These are phyloP conservation scores for Cladosporium sp. DNA, from an alignment of 2,329 filamentous ascomycete genomes.

Conservation along the genomic window DNA sequence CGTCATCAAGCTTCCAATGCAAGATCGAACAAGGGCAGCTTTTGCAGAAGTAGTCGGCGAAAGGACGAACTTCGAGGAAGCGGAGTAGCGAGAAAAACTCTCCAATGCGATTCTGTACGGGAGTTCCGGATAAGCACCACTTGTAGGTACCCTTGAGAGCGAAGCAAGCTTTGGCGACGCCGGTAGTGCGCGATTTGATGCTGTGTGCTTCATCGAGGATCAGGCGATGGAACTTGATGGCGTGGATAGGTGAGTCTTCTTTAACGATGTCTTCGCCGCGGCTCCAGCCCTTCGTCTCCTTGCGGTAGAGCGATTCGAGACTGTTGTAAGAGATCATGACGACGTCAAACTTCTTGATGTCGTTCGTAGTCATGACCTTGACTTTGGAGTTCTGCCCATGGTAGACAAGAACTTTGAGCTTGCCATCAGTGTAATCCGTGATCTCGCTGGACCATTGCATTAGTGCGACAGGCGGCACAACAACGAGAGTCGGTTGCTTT, in stretches of 20 bases:
- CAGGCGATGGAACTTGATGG: slow-evolving; percentile 82
- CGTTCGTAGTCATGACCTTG: slow-evolving; percentile 72
- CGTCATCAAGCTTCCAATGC: slow-evolving; percentile 77
- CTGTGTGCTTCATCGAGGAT: slow-evolving; percentile 95
- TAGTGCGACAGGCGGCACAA: slow-evolving; percentile 88
- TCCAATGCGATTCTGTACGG: slow-evolving; percentile 93
- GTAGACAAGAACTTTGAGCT: slow-evolving; percentile 84
- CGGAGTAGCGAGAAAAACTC: slow-evolving; percentile 94
- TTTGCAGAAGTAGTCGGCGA: slow-evolving; percentile 93
- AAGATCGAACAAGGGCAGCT: slow-evolving; percentile 76
- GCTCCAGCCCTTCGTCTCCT: slow-evolving; percentile 86
- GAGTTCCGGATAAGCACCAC: slow-evolving; percentile 94
- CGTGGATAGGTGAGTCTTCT: slow-evolving; percentile 74
- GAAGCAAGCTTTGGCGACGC: slow-evolving; percentile 93
- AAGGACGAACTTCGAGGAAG: slow-evolving; percentile 85
- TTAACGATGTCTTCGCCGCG: slow-evolving; percentile 79
- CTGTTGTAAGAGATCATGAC: slow-evolving; percentile 96
- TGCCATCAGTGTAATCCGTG: slow-evolving; percentile 74
- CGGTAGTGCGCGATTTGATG: slow-evolving; percentile 86
- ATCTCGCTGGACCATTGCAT: slow-evolving; percentile 81
- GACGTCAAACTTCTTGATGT: slow-evolving; percentile 82
- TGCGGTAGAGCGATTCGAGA: slow-evolving; percentile 87
- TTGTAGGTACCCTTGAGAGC: slow-evolving; percentile 84
- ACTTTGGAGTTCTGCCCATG: slow-evolving; percentile 83
- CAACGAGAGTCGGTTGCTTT: slow-evolving; percentile 77